phyloP scores from a whole-genome alignment of 108 stramenopile species.

The Nitzschia palea region DNA sequence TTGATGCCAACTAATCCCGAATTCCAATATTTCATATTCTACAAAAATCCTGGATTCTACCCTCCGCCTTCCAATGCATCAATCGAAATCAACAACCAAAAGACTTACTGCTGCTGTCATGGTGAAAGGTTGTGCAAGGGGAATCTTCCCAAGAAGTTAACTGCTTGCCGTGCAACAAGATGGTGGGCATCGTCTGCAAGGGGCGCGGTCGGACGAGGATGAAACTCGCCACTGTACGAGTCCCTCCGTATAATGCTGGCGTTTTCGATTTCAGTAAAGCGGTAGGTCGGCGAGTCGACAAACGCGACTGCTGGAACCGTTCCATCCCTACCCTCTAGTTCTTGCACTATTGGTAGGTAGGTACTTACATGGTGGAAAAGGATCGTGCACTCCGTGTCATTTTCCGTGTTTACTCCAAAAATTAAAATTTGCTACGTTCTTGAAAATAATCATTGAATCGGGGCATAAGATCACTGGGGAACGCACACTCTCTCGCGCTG shows the following conservation, averaged over 20 bases:
- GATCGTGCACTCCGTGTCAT: too few species aligned
- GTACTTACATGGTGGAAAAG: too few species aligned
- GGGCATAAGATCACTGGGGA: neutral
- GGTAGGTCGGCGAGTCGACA: conserved; percentile 1
- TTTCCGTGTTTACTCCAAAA: neutral
- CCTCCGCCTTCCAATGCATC: too few species aligned
- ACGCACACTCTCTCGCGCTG: neutral
- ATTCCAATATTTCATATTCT: too few species aligned
- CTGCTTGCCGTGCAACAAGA: too few species aligned
- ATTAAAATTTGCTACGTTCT: neutral
- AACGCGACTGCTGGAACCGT: too few species aligned
- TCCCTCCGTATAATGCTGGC: neutral
- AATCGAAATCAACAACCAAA: neutral
- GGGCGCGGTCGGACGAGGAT: conserved; percentile 5
- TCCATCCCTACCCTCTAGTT: too few species aligned
- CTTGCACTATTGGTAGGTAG: too few species aligned
- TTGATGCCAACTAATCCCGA: too few species aligned
- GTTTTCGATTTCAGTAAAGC: conserved; percentile 19
- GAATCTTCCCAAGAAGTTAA: neutral
- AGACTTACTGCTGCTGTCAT: conserved; percentile 29
- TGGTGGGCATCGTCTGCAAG: too few species aligned
- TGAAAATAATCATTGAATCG: neutral
- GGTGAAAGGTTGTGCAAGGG: conserved; percentile 16
- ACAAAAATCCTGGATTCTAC: too few species aligned
- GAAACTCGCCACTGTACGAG: neutral